Evolutionary conservation across 192 early-diverging fungal species (phyloP).

Genomic region (Coemansia sp.): DNA sequence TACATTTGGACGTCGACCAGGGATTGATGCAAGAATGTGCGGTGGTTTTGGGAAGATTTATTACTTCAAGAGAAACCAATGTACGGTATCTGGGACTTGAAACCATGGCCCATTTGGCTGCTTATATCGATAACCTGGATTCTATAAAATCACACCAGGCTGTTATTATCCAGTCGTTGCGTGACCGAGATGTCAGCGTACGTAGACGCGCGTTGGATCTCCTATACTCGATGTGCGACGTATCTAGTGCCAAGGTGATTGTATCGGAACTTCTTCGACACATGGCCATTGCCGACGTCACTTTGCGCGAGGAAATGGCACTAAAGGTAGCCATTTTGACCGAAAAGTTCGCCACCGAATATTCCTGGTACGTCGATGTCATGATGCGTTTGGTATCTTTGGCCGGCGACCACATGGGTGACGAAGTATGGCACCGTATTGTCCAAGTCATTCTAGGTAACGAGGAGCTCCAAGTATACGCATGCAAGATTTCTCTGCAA

Average conservation of each 20-base stretch:
- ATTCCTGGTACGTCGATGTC: constrained; percentile 98
- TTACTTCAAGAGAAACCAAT: constrained; percentile 95
- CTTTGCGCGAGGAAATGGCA: constrained; percentile 95
- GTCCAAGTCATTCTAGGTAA: constrained; percentile 96
- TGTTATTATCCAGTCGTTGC: constrained; percentile 86
- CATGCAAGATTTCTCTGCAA: constrained; percentile 78
- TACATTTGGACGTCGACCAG: constrained; percentile 89
- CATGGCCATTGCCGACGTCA: constrained; percentile 83
- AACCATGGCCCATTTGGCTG: constrained; percentile 93
- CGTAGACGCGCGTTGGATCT: constrained; percentile 92
- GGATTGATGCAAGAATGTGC: constrained; percentile 82
- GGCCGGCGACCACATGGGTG: constrained; percentile 93
- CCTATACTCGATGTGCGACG: constrained; percentile 96
- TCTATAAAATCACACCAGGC: constrained; percentile 81
- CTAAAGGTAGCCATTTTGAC: constrained; percentile 98
- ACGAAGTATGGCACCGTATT: constrained; percentile 97
- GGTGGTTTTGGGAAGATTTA: constrained; percentile 81
- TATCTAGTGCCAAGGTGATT: constrained; percentile 77
- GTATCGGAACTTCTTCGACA: constrained; percentile 92
- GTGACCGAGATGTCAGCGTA: constrained; percentile 98
- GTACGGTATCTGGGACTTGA: constrained; percentile 96
- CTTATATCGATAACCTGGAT: constrained; percentile 77
- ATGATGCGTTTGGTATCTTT: constrained; percentile 94
- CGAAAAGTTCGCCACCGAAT: constrained; percentile 96
- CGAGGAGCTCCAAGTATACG: constrained; percentile 93